Percentiles rank a stretch among this genome's conserved stretches.
Evolutionary conservation across 176 grass and related monocot species (phyloP).

Genomic region (Avena atlantica): DNA sequence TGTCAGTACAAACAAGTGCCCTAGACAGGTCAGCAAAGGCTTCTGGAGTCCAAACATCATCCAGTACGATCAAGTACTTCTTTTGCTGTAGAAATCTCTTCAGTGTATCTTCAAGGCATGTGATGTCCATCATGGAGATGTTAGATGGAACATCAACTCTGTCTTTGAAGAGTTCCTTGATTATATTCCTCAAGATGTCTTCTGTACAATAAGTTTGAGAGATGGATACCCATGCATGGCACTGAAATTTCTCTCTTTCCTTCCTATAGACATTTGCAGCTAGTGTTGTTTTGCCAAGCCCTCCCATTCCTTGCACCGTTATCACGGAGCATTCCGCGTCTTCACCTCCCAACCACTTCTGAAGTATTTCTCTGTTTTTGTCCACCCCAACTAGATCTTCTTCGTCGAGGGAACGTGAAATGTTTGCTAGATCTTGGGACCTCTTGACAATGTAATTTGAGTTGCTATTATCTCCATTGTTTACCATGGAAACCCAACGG

Average conservation of each 20-base stretch:
- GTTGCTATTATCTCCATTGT: not conserved
- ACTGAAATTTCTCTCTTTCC: not conserved
- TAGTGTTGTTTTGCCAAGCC: not conserved
- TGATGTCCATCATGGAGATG: not conserved
- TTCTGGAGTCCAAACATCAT: slow-evolving; percentile 10
- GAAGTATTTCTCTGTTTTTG: not conserved
- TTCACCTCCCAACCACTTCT: not conserved
- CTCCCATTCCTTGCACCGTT: not conserved
- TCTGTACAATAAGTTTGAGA: not conserved
- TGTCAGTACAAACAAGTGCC: not conserved
- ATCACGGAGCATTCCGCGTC: not conserved
- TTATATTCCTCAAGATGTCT: not conserved
- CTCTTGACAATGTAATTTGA: not conserved
- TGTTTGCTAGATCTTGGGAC: not conserved
- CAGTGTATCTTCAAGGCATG: not conserved
- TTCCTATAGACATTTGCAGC: not conserved
- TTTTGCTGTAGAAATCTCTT: not conserved
- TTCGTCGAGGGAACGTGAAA: not conserved
- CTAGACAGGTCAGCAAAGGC: not conserved
- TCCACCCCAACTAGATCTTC: not conserved
- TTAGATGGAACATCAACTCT: not conserved
- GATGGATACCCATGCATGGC: slow-evolving; percentile 4
- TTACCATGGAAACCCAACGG: not conserved
- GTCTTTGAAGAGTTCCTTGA: not conserved
- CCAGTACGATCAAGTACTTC: not conserved